Percentiles rank a stretch among this genome's conserved stretches.
phyloP scores from a whole-genome alignment of 2,329 filamentous ascomycete genomes.

The Colletotrichum chrysophilum region DNA sequence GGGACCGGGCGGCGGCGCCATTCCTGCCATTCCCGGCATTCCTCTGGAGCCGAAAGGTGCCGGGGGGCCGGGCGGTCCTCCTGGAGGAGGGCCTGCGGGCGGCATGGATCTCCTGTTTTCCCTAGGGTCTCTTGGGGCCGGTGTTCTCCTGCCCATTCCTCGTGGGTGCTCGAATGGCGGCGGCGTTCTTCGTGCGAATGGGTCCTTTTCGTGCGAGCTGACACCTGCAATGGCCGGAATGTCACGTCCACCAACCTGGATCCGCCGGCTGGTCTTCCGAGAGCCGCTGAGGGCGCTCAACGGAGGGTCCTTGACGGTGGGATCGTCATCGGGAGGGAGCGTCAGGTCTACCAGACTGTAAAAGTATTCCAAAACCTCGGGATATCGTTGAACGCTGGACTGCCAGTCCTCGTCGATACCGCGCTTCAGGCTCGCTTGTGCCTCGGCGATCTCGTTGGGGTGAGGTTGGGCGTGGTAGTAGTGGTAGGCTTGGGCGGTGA shows the following conservation, averaged over 20 bases:
- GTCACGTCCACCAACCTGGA: conserved; percentile 20
- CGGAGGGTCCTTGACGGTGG: conserved; percentile 64
- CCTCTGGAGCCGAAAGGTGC: background rate
- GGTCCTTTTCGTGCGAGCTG: conserved; percentile 33
- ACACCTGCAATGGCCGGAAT: conserved; percentile 41
- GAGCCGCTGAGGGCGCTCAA: conserved; percentile 57
- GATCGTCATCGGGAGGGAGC: conserved; percentile 67
- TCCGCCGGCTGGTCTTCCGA: conserved; percentile 48
- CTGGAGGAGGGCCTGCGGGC: conserved; percentile 1
- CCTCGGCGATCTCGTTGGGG: conserved; percentile 66
- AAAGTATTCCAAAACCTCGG: conserved; percentile 83
- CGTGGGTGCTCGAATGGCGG: conserved; percentile 21
- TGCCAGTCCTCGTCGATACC: conserved; percentile 84
- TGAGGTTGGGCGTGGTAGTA: conserved; percentile 64
- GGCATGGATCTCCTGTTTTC: conserved; percentile 19
- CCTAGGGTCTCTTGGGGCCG: conserved; percentile 32
- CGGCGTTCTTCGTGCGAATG: conserved; percentile 44
- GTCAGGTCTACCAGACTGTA: conserved; percentile 73
- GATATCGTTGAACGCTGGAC: conserved; percentile 75
- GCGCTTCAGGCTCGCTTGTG: conserved; percentile 70
- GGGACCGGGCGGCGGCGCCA: background rate
- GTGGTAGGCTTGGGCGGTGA: conserved; percentile 60
- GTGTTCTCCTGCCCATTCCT: conserved; percentile 42
- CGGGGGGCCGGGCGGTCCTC: background rate
- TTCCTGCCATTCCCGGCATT: background rate